Base-by-base conservation (phyloP, 1,139 yeast species). In the Suhomyces choctaworum region DNA sequence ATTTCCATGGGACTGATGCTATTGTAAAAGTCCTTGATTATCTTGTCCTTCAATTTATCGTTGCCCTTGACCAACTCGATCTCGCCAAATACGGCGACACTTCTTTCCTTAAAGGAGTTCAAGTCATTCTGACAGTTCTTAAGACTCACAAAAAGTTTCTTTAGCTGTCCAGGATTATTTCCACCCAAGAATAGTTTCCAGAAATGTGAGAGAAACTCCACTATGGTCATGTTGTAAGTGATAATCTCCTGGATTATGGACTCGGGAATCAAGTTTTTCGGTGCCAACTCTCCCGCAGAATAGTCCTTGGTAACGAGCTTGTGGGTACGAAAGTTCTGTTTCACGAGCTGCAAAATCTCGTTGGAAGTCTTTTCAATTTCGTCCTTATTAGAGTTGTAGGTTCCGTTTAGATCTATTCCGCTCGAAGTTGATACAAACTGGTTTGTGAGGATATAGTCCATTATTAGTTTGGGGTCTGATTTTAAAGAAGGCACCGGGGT, bases 261-360 rank as follows among this genome's bases (percentile, higher is more conserved):
- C 5, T 34, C 52, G 1, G 69, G 57, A 4, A 68, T 51, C 11
- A 67, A 46, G 31, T 57, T 51, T 21, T 51, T 41, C 16, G 45
- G 36, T 30, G 42, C 34, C 19, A 46, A 37, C n/a, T 45, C 49
- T 15, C 39, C 40, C 8, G 28, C 31, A 17, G 47, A 39, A 2
- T 29, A 30, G 19, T 51, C 52, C 24, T 50, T 56, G 14, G 42
- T 54, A 51, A 44, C 57, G n/a, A 56, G 58, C 45, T 57, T 68
- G 66, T 71, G 70, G 4, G 70, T 64, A 46, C 75, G 77, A 29
- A 79, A 73, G 51, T 82, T 82, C 35, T 71, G 69, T 49, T 75
- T 75, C 12, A 80, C 76, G 16, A 81, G 65, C 4, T 55, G 56
- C 10, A 72, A 64, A 8, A 82, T 73, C 31, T 78, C 80, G 26